Evolutionary conservation across 352 stramenopile genomes (phyloP).

Genomic region (Elongisporangium undulatum): DNA sequence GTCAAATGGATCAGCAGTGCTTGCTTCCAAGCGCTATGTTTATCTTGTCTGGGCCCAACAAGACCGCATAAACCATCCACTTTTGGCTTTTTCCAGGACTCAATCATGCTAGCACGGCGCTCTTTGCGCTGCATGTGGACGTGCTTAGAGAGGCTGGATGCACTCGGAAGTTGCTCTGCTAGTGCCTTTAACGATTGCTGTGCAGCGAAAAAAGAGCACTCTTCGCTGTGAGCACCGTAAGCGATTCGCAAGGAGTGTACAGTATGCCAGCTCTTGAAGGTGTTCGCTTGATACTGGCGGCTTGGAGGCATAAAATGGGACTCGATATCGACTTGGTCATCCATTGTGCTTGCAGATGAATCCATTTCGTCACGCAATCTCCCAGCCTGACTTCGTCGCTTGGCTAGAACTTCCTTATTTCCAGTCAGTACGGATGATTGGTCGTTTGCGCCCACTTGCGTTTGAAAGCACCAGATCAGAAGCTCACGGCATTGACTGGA

Average conservation of each 20-base stretch:
- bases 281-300: neutral
- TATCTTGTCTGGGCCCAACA: neutral
- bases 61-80: neutral
- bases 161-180: neutral
- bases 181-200: neutral
- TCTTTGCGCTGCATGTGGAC: neutral
- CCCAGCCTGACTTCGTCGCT: neutral
- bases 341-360: neutral
- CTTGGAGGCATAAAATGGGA: neutral
- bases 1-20: constrained; percentile 28
- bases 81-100: neutral
- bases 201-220: neutral
- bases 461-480: constrained; percentile 27
- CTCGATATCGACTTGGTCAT: neutral
- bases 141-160: neutral
- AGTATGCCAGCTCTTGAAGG: neutral
- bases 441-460: constrained; percentile 1
- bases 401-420: neutral
- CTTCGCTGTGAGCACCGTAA: neutral
- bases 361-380: neutral
- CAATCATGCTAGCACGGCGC: neutral
- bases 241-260: neutral
- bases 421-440: neutral
- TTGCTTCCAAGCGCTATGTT: constrained; percentile 11
- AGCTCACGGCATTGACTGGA: constrained; percentile 26